Evolutionary conservation across 495 filamentous ascomycete species (phyloP).

Genomic region (Hyaloscypha hepaticicola): DNA sequence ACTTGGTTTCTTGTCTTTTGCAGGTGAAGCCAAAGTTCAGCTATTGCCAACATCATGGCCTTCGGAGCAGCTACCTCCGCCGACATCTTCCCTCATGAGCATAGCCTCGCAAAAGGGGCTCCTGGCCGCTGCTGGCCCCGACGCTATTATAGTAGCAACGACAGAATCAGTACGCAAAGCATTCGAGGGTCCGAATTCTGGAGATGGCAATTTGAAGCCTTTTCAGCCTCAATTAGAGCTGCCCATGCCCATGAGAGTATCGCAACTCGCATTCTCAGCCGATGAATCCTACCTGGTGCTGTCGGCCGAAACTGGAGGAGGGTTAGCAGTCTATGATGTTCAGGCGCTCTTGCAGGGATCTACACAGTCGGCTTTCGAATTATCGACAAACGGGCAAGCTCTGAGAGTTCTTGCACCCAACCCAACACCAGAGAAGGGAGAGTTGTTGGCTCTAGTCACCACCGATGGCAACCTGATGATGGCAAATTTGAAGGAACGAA

Average conservation of each 20-base stretch:
- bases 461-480: constrained; percentile 76
- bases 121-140: constrained; percentile 83
- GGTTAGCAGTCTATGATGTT: constrained; percentile 79
- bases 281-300: constrained; percentile 82
- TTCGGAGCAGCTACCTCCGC: constrained; percentile 64
- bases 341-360: constrained; percentile 61
- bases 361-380: constrained; percentile 64
- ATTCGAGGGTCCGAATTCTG: constrained; percentile 58
- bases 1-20: constrained; percentile 77
- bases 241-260: constrained; percentile 69
- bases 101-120: constrained; percentile 79
- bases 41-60: constrained; percentile 81
- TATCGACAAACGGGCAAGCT: constrained; percentile 71
- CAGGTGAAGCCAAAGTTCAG: constrained; percentile 78
- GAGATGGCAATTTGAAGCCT: constrained; percentile 61
- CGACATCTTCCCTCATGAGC: constrained; percentile 81
- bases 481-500: constrained; percentile 71
- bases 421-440: constrained; percentile 62
- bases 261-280: constrained; percentile 85
- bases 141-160: constrained; percentile 69
- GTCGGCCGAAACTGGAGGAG: constrained; percentile 77
- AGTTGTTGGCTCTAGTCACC: constrained; percentile 77
- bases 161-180: constrained; percentile 77
- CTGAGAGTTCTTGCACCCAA: constrained; percentile 80
- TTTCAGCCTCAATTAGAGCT: constrained; percentile 76